A percentile compares a stretch with the other conserved stretches of the same genome.
Conservation (phyloP, 257 asterid genomes). For the Verbena officinalis region DNA sequence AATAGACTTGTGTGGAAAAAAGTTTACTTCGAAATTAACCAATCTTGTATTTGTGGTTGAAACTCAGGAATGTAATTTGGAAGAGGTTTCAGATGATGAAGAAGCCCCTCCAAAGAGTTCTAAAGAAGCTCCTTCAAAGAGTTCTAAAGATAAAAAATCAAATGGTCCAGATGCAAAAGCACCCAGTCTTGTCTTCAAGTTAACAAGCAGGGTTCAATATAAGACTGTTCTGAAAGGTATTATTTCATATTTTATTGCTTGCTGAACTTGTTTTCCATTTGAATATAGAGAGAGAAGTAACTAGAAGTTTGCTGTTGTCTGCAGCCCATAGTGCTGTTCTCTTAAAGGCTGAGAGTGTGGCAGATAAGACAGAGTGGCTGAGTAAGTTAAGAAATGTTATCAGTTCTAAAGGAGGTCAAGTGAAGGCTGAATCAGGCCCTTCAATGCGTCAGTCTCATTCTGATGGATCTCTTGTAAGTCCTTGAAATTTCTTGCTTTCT, state of each 20-base stretch:
- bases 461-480: slow-evolving; percentile 79
- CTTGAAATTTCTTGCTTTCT: slow-evolving; percentile 17
- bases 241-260: neutral
- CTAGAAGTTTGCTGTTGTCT: slow-evolving; percentile 24
- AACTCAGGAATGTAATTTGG: slow-evolving; percentile 75
- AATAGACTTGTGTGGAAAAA: neutral
- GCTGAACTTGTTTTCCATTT: neutral
- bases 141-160: slow-evolving; percentile 77
- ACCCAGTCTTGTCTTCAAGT: slow-evolving; percentile 65
- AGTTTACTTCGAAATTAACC: neutral
- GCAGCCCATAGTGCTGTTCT: slow-evolving; percentile 78
- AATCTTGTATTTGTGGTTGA: neutral
- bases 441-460: slow-evolving; percentile 66
- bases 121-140: slow-evolving; percentile 69
- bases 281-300: slow-evolving; percentile 8
- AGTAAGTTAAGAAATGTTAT: slow-evolving; percentile 59
- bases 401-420: slow-evolving; percentile 77
- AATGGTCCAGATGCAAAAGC: slow-evolving; percentile 64
- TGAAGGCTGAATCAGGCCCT: slow-evolving; percentile 63
- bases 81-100: slow-evolving; percentile 67
- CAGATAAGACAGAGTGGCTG: slow-evolving; percentile 71
- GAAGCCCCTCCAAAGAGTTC: slow-evolving; percentile 73
- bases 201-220: slow-evolving; percentile 70
- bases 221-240: slow-evolving; percentile 82
- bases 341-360: slow-evolving; percentile 70